Conservation (phyloP, 208 protist genomes). For the Spongospora subterranea region DNA sequence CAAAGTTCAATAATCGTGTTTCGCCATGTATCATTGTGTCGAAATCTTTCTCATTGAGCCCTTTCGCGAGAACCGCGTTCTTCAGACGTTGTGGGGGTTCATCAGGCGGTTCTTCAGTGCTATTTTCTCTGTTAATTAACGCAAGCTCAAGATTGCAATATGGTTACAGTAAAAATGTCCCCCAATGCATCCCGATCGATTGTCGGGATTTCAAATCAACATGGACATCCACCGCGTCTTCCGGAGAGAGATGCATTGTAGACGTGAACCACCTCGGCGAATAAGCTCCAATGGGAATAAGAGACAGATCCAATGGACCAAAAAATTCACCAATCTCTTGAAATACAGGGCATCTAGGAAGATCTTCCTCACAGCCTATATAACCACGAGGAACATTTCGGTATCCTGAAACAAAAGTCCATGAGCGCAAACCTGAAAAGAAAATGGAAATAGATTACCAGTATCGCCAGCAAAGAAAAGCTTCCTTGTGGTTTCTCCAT, state of each 20-base stretch:
- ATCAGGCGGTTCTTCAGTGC: neutral
- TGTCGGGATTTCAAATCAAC: slow-evolving; percentile 60
- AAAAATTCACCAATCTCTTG: slow-evolving; percentile 9
- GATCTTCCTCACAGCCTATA: neutral
- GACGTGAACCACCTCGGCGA: slow-evolving; percentile 68
- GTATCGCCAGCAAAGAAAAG: slow-evolving; percentile 41
- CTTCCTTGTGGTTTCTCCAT: neutral
- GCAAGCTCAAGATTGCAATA: neutral
- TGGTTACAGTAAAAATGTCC: slow-evolving; percentile 66
- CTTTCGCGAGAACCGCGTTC: neutral
- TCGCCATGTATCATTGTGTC: neutral
- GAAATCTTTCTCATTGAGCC: neutral
- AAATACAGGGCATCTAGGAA: neutral
- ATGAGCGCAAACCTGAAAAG: neutral
- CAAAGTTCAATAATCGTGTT: neutral
- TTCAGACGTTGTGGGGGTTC: neutral
- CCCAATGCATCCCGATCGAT: slow-evolving; percentile 70
- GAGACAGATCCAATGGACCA: slow-evolving; percentile 10
- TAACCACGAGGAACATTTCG: neutral
- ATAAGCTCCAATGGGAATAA: slow-evolving; percentile 70
- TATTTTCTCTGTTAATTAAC: neutral
- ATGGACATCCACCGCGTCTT: slow-evolving; percentile 67
- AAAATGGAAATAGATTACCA: neutral
- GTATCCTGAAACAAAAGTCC: neutral
- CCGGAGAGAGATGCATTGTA: slow-evolving; percentile 66